These are phyloP conservation scores for Purshia tridentata DNA, from an alignment of 306 rosid species.

Conservation along the genomic window DNA sequence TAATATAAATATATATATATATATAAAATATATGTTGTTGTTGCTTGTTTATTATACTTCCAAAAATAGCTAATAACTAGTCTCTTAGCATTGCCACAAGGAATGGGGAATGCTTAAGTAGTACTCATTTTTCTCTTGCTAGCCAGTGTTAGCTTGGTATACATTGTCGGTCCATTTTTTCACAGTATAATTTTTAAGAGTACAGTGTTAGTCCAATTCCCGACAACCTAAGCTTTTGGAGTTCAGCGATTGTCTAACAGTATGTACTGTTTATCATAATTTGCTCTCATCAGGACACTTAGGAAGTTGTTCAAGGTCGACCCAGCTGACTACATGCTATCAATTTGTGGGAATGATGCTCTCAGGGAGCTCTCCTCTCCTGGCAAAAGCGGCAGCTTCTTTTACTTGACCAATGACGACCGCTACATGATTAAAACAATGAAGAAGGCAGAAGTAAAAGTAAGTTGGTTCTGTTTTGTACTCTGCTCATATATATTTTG, in stretches of 20 bases:
- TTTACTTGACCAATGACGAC: constrained; percentile 90
- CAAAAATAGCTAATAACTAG: too few relatives aligned
- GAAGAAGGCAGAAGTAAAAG: constrained; percentile 90
- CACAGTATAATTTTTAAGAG: neutral
- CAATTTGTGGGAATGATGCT: constrained; percentile 85
- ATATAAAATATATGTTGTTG: neutral
- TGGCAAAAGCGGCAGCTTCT: constrained; percentile 96
- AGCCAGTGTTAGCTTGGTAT: too few relatives aligned
- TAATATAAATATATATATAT: neutral
- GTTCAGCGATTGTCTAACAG: too few relatives aligned
- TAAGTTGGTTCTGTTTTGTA: constrained; percentile 33
- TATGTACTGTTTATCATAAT: constrained; percentile 8
- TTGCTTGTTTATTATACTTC: neutral
- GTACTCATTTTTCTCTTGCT: neutral
- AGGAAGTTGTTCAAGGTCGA: constrained; percentile 93
- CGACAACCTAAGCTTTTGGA: neutral
- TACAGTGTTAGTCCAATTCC: neutral
- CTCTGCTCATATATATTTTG: constrained; percentile 3
- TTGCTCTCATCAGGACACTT: constrained; percentile 53
- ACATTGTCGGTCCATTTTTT: neutral
- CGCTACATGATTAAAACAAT: constrained; percentile 96
- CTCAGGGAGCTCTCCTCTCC: constrained; percentile 94
- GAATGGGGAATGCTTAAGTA: neutral
- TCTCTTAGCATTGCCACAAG: neutral
- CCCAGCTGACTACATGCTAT: constrained; percentile 95